Conservation (phyloP, 2,329 filamentous ascomycete genomes). For the Aspergillus tamarii region DNA sequence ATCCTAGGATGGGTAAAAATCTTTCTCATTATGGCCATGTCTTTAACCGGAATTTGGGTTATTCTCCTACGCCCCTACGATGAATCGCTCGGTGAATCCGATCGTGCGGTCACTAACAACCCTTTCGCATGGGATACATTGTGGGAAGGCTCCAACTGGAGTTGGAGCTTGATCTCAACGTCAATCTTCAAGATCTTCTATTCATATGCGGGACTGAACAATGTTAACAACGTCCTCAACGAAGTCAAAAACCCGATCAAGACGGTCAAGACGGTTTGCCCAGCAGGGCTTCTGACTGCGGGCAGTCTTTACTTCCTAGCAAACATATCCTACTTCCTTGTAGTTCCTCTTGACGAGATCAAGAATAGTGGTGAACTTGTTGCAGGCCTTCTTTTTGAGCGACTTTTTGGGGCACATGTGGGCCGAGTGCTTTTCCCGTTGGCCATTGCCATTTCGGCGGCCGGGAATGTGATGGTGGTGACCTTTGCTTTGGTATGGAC, state of each 20-base stretch:
- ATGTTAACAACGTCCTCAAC: constrained; percentile 71
- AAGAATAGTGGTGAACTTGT: constrained; percentile 68
- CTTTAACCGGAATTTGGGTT: constrained; percentile 62
- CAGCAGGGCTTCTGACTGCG: constrained; percentile 63
- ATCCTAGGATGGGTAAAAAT: constrained; percentile 67
- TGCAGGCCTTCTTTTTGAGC: constrained; percentile 68
- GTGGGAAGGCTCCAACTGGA: constrained; percentile 70
- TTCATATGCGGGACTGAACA: constrained; percentile 68
- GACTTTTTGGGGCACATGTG: constrained; percentile 62
- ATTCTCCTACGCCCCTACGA: constrained; percentile 51
- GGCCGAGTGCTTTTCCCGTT: constrained; percentile 64
- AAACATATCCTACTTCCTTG: constrained; percentile 66
- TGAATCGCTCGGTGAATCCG: constrained; percentile 7
- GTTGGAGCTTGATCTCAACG: constrained; percentile 68
- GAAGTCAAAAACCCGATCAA: constrained; percentile 70
- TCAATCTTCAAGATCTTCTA: constrained; percentile 67
- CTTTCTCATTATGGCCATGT: constrained; percentile 63
- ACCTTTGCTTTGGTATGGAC: constrained; percentile 64
- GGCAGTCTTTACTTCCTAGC: constrained; percentile 68
- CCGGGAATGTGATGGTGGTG: constrained; percentile 70
- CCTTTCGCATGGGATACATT: constrained; percentile 54
- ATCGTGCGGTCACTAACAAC: background rate
- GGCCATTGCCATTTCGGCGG: constrained; percentile 68
- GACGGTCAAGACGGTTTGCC: constrained; percentile 65
- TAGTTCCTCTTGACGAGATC: constrained; percentile 69